These are phyloP conservation scores for Boletus edulis DNA, from an alignment of 768 basidiomycete genomes.

Conservation along the genomic window DNA sequence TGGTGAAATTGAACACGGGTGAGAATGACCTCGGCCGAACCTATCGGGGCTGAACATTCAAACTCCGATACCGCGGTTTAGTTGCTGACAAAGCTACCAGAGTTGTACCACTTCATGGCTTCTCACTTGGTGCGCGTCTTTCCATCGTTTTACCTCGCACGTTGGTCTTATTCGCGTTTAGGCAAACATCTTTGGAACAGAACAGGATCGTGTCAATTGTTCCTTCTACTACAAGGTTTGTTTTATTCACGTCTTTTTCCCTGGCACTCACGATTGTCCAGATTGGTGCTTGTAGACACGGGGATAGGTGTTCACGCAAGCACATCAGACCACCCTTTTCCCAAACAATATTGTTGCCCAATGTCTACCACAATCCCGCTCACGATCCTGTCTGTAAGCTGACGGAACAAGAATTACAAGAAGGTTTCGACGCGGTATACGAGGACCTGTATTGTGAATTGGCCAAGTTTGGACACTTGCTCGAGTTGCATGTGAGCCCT, in stretches of 20 bases:
- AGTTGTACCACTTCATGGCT: too few species aligned
- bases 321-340: conserved; percentile 98
- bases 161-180: conserved; percentile 28
- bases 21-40: too few species aligned
- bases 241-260: conserved; percentile 1
- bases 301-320: conserved; percentile 96
- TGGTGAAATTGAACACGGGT: too few species aligned
- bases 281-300: conserved; percentile 99
- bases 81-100: not conserved
- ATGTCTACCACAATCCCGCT: conserved; percentile 97
- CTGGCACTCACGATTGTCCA: conserved; percentile 29
- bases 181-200: conserved; percentile 96
- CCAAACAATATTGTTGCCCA: conserved; percentile 93
- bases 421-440: conserved; percentile 91
- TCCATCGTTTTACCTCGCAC: not conserved
- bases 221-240: conserved; percentile 96
- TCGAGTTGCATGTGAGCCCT: conserved; percentile 85
- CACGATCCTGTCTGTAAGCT: conserved; percentile 90
- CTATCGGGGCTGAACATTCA: conserved; percentile 1
- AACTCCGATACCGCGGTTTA: conserved; percentile 23
- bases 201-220: conserved; percentile 96
- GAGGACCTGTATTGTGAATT: conserved; percentile 95
- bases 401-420: conserved; percentile 83
- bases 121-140: conserved; percentile 66
- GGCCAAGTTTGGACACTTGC: conserved; percentile 89